These are phyloP conservation scores for Diplodia sapinea DNA, from an alignment of 2,329 filamentous ascomycete species.

Conservation along the genomic window DNA sequence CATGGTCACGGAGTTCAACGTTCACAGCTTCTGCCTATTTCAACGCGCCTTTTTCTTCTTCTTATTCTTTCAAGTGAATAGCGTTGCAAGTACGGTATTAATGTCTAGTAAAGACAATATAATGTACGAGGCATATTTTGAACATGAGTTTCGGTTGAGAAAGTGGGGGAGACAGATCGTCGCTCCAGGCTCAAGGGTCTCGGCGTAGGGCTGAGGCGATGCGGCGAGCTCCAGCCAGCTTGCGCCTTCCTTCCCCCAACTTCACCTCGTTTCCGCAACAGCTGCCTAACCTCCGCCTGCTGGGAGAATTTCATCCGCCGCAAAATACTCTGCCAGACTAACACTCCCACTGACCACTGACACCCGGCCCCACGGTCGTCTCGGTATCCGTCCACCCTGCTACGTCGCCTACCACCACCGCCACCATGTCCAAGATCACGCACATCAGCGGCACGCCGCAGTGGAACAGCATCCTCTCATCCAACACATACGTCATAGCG, in stretches of 20 bases:
- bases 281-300: slow-evolving; percentile 6
- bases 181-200: not conserved
- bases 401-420: not conserved
- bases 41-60: too few species aligned
- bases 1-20: not conserved
- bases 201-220: slow-evolving; percentile 15
- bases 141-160: not conserved
- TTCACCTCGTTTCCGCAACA: slow-evolving; percentile 20
- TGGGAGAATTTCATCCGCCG: not conserved
- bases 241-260: slow-evolving; percentile 5
- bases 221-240: slow-evolving; percentile 26
- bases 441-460: slow-evolving; percentile 43
- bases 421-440: slow-evolving; percentile 41
- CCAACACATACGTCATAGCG: slow-evolving; percentile 52
- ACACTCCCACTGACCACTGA: not conserved
- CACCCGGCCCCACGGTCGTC: not conserved
- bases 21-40: not conserved
- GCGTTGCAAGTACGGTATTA: not conserved
- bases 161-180: not conserved
- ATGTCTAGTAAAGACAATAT: not conserved
- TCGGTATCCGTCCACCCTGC: not conserved
- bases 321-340: not conserved
- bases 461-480: slow-evolving; percentile 44
- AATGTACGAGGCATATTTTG: not conserved
- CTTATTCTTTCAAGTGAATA: not conserved